phyloP scores from a whole-genome alignment of 2,329 filamentous ascomycete genomes.

The Graphiopsis chlorocephala region DNA sequence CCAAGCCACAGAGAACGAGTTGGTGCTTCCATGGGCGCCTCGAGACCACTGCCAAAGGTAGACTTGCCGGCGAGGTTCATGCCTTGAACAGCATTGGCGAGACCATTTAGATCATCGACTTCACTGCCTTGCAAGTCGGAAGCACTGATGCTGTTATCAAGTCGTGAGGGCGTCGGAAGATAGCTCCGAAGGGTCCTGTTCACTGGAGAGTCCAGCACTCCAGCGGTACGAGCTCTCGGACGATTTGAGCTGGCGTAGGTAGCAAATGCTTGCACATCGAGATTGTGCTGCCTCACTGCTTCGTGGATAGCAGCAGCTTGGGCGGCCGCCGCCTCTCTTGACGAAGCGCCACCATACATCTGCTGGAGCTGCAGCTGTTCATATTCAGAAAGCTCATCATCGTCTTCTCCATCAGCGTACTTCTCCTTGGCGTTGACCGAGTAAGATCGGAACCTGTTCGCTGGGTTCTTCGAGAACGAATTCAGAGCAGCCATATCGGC shows the following conservation, averaged over 20 bases:
- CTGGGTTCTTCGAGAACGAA: conserved; percentile 67
- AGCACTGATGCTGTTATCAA: conserved; percentile 73
- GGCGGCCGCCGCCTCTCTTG: conserved; percentile 57
- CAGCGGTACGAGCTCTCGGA: conserved; percentile 86
- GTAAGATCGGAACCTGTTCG: conserved; percentile 91
- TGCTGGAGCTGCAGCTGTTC: conserved; percentile 56
- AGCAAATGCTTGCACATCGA: conserved; percentile 88
- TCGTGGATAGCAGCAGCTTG: conserved; percentile 60
- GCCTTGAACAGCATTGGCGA: conserved; percentile 77
- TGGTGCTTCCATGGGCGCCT: conserved; percentile 79
- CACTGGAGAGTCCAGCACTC: conserved; percentile 77
- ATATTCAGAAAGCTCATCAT: conserved; percentile 50
- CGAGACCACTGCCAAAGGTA: conserved; percentile 66
- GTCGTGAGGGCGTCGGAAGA: conserved; percentile 69
- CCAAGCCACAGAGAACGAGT: conserved; percentile 95
- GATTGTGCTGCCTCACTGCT: conserved; percentile 83
- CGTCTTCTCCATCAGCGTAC: conserved; percentile 87
- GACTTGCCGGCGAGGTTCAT: conserved; percentile 70
- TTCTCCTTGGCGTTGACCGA: conserved; percentile 98
- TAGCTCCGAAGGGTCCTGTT: conserved; percentile 63
- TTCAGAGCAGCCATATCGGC: conserved; percentile 73
- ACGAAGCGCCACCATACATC: conserved; percentile 56
- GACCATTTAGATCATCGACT: conserved; percentile 73
- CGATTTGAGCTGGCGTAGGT: conserved; percentile 77
- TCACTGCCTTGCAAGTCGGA: conserved; percentile 73